A percentile compares a stretch with the other conserved stretches of the same genome.
Evolutionary conservation across 1,284 basidiomycete species (phyloP).

Genomic region (Moesziomyces sp.): DNA sequence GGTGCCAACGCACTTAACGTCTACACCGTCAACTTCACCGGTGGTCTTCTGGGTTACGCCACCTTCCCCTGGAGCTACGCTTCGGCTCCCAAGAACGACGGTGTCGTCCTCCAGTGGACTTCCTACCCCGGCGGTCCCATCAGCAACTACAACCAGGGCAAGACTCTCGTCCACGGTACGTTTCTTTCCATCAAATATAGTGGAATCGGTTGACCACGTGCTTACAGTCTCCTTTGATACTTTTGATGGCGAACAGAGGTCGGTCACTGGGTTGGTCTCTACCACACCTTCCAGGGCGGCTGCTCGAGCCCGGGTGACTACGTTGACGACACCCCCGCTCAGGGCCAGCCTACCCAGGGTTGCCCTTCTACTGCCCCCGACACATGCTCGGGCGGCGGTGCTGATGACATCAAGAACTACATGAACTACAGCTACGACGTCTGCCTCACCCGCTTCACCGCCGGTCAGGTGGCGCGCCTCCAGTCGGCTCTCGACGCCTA

Average conservation of each 20-base stretch:
- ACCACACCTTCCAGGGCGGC: slow-evolving; percentile 75
- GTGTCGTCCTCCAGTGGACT: slow-evolving; percentile 24
- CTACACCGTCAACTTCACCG: slow-evolving; percentile 70
- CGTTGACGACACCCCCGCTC: slow-evolving; percentile 72
- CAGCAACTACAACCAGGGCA: slow-evolving; percentile 71
- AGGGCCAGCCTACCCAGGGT: slow-evolving; percentile 34
- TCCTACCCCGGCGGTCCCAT: slow-evolving; percentile 70
- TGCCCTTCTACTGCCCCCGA: slow-evolving; percentile 37
- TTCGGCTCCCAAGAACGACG: slow-evolving; percentile 67
- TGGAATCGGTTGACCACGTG: too few species aligned
- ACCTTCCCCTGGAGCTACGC: slow-evolving; percentile 70
- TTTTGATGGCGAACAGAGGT: slow-evolving; percentile 69
- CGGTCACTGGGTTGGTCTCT: slow-evolving; percentile 70
- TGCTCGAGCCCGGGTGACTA: slow-evolving; percentile 72
- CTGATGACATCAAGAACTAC: slow-evolving; percentile 35
- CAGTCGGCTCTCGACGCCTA: slow-evolving; percentile 20
- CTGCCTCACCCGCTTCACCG: slow-evolving; percentile 29
- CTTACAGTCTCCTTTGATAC: too few species aligned
- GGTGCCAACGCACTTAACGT: slow-evolving; percentile 71
- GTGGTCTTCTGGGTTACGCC: slow-evolving; percentile 68
- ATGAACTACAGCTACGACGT: slow-evolving; percentile 46
- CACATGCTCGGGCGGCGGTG: slow-evolving; percentile 45
- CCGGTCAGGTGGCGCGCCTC: slow-evolving; percentile 36
- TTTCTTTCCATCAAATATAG: not conserved
- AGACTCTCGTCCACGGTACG: slow-evolving; percentile 72